These are phyloP conservation scores for Eimeria falciformis DNA, from an alignment of 169 alveolate species.

Conservation along the genomic window DNA sequence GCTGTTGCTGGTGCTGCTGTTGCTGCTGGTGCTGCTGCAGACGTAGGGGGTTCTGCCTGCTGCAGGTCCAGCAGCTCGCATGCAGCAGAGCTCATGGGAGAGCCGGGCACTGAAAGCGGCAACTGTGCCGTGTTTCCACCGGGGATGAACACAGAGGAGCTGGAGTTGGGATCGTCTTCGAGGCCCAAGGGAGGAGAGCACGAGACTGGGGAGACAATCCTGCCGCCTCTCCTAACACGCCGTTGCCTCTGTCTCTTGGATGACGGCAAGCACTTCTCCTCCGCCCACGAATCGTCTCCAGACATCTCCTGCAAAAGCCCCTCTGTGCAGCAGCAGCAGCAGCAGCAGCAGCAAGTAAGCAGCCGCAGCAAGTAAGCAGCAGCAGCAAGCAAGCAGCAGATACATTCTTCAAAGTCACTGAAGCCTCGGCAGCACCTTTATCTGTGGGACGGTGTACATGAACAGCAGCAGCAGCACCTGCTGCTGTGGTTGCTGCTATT, in stretches of 20 bases:
- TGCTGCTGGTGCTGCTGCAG: conserved; percentile 12
- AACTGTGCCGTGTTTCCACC: too few species aligned
- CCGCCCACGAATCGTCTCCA: background rate
- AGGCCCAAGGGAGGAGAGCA: too few species aligned
- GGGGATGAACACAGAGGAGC: too few species aligned
- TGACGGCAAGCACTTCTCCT: background rate
- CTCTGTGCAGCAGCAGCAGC: background rate
- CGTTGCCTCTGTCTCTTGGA: background rate
- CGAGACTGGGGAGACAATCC: background rate
- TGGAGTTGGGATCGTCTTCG: too few species aligned
- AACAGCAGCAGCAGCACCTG: too few species aligned
- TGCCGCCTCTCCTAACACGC: background rate
- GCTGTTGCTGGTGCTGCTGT: conserved; percentile 16
- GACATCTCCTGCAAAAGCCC: background rate
- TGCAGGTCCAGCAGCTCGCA: background rate
- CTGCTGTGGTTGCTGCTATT: too few species aligned
- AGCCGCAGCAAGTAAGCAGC: background rate
- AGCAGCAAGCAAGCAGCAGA: background rate
- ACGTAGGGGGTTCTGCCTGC: background rate
- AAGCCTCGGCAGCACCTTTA: background rate
- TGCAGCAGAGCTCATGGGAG: background rate
- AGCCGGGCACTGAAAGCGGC: too few species aligned
- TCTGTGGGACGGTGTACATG: background rate
- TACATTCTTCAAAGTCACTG: background rate
- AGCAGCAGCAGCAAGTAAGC: background rate